Evolutionary conservation across 805 yeast species (phyloP), one percentile per base, ranked within the genome.

Genomic region (Monosporozyma unispora): DNA sequence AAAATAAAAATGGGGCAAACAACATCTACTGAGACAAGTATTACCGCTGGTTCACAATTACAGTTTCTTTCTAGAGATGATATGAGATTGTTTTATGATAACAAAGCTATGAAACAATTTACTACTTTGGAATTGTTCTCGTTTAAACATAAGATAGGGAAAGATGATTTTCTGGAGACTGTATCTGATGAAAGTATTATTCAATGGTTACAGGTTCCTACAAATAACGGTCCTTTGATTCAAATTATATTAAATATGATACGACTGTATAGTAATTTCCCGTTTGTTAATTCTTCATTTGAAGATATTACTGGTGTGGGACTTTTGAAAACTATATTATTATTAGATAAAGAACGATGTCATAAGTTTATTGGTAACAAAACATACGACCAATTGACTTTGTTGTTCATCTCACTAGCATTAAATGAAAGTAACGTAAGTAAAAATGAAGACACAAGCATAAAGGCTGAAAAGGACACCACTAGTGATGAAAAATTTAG

Each of bases 351-450:
- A 12, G 77, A 77, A 2, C 66, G 78, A 41, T 72, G 70, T 47
- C 55, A 58, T 49, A 62, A 66, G 38, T 64, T 50, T 49, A 42
- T 73, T 21, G 53, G 78, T 45, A 52, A 60, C 3, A 63, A 62
- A 2, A 63, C 69, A 28, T 67, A 66, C 46, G 75, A 78, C 49
- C 69, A 72, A 46, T 25, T 66, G 27, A 71, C 71, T 56, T 57
- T 82, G 31, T 41, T 82, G 2, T 81, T 76, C 54, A 60, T 79
- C 6, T 70, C 83, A 0, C 58, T 80, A 54, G 67, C 70, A 11
- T 58, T 56, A 21, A 50, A 51, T 18, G 50, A 58, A 18, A 45
- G 51, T 14, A 28, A 38, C 4, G 39, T n/a, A 16, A 35, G 29
- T n/a, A 14, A 23, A 3, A 12, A 12, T 18, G 21, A 14, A 18